Conservation (phyloP, 768 basidiomycete genomes). For the Cubamyces sp. region DNA sequence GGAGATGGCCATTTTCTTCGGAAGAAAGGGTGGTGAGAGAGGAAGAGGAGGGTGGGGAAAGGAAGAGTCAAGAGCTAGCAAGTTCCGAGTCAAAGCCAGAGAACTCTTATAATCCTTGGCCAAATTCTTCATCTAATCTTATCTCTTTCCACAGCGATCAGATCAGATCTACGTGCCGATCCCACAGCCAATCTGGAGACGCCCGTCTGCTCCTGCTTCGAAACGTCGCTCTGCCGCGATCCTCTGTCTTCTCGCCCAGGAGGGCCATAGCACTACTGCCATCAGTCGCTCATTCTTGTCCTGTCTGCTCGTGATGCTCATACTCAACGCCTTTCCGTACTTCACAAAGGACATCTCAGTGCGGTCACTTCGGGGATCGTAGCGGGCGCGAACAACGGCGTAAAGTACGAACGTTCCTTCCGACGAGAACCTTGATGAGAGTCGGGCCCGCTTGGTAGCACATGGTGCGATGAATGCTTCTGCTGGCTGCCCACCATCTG, state of each 20-base stretch:
- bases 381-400: background rate
- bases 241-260: no score
- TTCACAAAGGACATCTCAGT: no score
- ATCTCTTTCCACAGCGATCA: conserved; percentile 1
- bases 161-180: conserved; percentile 3
- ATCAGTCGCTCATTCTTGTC: no score
- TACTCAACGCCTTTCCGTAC: no score
- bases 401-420: conserved; percentile 7
- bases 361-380: no score
- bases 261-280: no score
- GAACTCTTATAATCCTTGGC: background rate
- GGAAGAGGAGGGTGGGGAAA: background rate
- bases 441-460: conserved; percentile 1
- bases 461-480: background rate
- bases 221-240: no score
- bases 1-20: conserved; percentile 12
- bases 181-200: no score
- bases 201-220: no score
- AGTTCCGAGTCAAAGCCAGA: conserved; percentile 5
- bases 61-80: background rate
- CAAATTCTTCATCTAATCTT: conserved; percentile 20
- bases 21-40: conserved; percentile 1
- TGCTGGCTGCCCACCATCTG: background rate
- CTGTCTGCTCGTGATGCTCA: no score
- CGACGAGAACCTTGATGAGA: background rate